Evolutionary conservation across 202 grass and related monocot genomes (phyloP), one percentile per base, ranked within the genome.

Genomic region (Panicum virgatum): DNA sequence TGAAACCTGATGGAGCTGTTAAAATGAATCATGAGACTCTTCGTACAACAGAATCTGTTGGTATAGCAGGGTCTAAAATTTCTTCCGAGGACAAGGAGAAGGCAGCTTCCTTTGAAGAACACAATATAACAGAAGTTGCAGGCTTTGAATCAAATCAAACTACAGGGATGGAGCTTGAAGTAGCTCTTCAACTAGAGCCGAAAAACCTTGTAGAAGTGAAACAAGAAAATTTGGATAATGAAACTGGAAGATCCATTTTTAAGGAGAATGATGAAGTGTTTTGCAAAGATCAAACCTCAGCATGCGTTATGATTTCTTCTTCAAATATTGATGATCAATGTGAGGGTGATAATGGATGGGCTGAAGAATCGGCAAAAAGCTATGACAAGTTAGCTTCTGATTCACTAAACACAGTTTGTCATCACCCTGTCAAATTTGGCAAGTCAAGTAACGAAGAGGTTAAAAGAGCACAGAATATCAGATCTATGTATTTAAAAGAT

Each of bases 381-480:
- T 53, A 57, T 30, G 88, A 52, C 12, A 77, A 64, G 42, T 75
- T 69, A 57, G 53, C 54, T 65, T 83, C 62, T 54, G 69, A 90
- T 64, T 29, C 68, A 63, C 25, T 75, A 70, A 63, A 62, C n/a
- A 54, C 61, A 64, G 38, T 22, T 59, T 71, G 57, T 16, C 56
- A 47, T 43, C 39, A 73, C 20, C 29, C 79, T 34, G 19, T 81
- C 46, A 86, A 87, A 73, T n/a, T 80, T 79, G 75, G 44, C 62
- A 75, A 73, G 65, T 64, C 83, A 84, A 75, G 76, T 80, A 80
- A 39, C 32, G 80, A 90, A 84, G 88, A 90, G 62, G 69, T 64
- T 80, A 84, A 65, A 75, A 76, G 69, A 87, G 69, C 60, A 76
- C 75, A 87, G 15, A 76, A 37, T 83, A 72, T 45, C 44, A 83